These are phyloP conservation scores for Lichtheimia corymbifera DNA, from an alignment of 371 early-diverging fungal species.

Conservation along the genomic window DNA sequence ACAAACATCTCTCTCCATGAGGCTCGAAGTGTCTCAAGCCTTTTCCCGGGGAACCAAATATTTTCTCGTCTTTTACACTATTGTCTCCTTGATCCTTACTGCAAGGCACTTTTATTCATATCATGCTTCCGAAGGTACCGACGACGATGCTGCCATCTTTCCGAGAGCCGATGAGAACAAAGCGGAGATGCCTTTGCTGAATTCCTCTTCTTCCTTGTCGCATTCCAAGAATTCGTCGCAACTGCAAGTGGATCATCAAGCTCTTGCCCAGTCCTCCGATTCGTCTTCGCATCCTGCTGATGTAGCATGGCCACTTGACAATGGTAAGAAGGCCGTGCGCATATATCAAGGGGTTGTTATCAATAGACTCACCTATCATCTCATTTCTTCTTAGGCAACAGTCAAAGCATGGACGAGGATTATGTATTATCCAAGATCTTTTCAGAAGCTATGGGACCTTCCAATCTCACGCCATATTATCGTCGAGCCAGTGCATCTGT, in stretches of 20 bases:
- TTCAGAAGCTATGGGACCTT: conserved; percentile 39
- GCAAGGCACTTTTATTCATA: conserved; percentile 20
- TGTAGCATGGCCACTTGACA: conserved; percentile 17
- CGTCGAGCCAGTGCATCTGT: conserved; percentile 25
- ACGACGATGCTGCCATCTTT: conserved; percentile 12
- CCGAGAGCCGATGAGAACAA: conserved; percentile 21
- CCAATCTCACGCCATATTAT: conserved; percentile 45
- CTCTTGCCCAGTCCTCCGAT: neutral
- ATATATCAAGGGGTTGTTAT: no score
- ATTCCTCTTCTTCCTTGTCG: no score
- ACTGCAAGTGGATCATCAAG: no score
- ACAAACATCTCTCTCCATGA: conserved; percentile 4
- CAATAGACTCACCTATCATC: no score
- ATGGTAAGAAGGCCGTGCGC: conserved; percentile 13
- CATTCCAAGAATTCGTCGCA: no score
- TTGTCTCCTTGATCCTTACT: conserved; percentile 17
- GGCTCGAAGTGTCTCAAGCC: conserved; percentile 15
- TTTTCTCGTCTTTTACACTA: conserved; percentile 13
- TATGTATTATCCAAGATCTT: conserved; percentile 46
- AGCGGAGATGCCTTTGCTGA: neutral
- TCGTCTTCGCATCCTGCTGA: neutral
- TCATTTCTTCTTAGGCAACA: neutral
- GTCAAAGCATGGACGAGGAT: conserved; percentile 21
- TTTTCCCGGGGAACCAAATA: conserved; percentile 11
- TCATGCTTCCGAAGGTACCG: conserved; percentile 6